Percentiles rank a stretch among this genome's conserved stretches.
Conservation (phyloP, 2,329 filamentous ascomycete species). For the Chrysoporthe cubensis region DNA sequence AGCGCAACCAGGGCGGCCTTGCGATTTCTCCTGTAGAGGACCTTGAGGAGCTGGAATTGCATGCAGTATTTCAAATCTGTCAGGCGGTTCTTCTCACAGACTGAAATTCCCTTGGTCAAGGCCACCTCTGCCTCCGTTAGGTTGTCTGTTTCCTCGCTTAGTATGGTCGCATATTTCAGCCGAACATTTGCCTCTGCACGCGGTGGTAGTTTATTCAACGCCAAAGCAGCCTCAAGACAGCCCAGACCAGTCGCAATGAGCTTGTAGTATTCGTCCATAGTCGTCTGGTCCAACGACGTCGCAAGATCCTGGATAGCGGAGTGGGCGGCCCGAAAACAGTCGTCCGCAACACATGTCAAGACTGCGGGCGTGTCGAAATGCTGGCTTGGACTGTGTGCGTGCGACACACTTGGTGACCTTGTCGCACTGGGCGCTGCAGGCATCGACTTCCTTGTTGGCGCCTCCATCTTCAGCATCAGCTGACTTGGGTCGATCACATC, state of each 20-base stretch:
- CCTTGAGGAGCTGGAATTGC: slow-evolving; percentile 72
- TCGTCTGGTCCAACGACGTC: slow-evolving; percentile 51
- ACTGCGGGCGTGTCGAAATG: slow-evolving; percentile 60
- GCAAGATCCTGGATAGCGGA: slow-evolving; percentile 54
- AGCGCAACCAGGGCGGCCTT: slow-evolving; percentile 75
- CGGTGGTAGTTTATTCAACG: slow-evolving; percentile 62
- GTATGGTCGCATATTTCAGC: slow-evolving; percentile 70
- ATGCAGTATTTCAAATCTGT: slow-evolving; percentile 76
- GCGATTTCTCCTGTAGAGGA: slow-evolving; percentile 70
- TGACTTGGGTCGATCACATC: slow-evolving; percentile 28
- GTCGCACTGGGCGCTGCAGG: slow-evolving; percentile 36
- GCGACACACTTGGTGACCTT: slow-evolving; percentile 31
- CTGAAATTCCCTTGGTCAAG: slow-evolving; percentile 70
- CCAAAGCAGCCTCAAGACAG: slow-evolving; percentile 72
- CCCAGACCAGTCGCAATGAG: slow-evolving; percentile 73
- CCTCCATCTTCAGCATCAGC: slow-evolving; percentile 26
- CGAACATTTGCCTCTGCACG: slow-evolving; percentile 71
- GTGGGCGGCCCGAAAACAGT: slow-evolving; percentile 72
- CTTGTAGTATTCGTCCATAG: slow-evolving; percentile 70
- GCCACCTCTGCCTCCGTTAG: slow-evolving; percentile 73
- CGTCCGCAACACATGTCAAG: slow-evolving; percentile 73
- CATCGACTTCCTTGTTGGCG: slow-evolving; percentile 29
- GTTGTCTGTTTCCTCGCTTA: slow-evolving; percentile 79
- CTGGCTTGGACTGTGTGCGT: slow-evolving; percentile 37
- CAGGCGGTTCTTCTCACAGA: slow-evolving; percentile 68